Percentiles rank a stretch among this genome's conserved stretches.
phyloP scores from a whole-genome alignment of 2,329 filamentous ascomycete species.

The Colletotrichum sp. region DNA sequence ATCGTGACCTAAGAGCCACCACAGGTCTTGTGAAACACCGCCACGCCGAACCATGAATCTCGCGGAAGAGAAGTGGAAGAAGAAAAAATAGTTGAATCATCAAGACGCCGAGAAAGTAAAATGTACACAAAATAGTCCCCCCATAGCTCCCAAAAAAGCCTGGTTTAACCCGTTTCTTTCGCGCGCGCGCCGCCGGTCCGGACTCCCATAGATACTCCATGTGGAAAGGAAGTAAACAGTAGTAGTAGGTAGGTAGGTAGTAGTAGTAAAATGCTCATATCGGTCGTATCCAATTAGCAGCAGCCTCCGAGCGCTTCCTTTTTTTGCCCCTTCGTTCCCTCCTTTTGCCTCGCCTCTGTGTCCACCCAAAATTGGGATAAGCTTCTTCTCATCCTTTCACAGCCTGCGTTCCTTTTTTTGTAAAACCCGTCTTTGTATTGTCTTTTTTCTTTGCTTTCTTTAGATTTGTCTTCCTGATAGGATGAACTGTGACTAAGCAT shows the following conservation, averaged over 20 bases:
- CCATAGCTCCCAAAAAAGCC: background rate
- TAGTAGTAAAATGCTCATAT: conserved; percentile 11
- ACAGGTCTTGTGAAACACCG: background rate
- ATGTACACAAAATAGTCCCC: background rate
- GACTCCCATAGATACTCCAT: conserved; percentile 1
- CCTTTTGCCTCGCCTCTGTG: background rate
- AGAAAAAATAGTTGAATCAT: background rate
- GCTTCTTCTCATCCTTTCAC: background rate
- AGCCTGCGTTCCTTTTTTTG: background rate
- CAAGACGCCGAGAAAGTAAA: background rate
- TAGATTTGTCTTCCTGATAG: background rate
- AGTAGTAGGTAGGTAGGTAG: background rate
- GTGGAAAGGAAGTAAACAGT: background rate
- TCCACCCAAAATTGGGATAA: background rate
- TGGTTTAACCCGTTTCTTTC: background rate
- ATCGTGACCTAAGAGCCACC: background rate
- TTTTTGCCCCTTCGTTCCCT: background rate
- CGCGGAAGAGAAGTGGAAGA: background rate
- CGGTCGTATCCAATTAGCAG: conserved; percentile 1
- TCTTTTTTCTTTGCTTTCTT: background rate
- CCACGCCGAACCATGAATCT: background rate
- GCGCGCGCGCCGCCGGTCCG: background rate
- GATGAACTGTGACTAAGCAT: conserved; percentile 21
- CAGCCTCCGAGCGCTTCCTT: background rate
- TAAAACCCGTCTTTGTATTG: background rate